Evolutionary conservation across 768 basidiomycete species (phyloP), one percentile per base, ranked within the genome.

Genomic region (Amanita molliuscula): DNA sequence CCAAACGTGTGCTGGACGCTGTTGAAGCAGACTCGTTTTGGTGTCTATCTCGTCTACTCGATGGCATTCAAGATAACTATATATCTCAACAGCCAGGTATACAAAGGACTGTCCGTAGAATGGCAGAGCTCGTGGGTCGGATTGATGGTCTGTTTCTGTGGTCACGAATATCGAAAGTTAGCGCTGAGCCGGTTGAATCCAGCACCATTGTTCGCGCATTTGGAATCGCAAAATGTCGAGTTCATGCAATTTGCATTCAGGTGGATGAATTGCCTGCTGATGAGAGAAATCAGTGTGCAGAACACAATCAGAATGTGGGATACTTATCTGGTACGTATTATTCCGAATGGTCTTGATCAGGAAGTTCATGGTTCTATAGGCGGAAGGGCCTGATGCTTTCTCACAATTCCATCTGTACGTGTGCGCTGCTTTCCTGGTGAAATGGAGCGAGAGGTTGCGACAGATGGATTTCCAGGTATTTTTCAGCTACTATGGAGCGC

Each of bases 221-320:
- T 99, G 46, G 84, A 85, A 54, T 69, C 82, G 9, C 86, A 99
- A 66, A 89, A 88, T 59, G 93, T 99, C 57, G 94, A 98, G 70
- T 99, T 96, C 62, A 96, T 99, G 84, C 96, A 99, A 63, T 99
- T 99, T 59, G 95, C 96, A 34, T 99, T 99, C 68, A 78, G 96
- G 46, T 99, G 96, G 96, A 97, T 99, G 93, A 98, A 99, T 61
- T 97, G 96, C 62, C 68, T 99, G 45, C 74, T 98, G 52, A 97
- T 99, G 95, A 78, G 96, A 51, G 96, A 98, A 70, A 88, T 99
- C 56, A 95, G 87, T 57, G 92, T 99, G 44, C 81, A 84, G 59
- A 95, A 97, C 64, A 98, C 95, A 15, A 89, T 97, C 44, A 78
- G 96, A 49, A 98, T 98, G 95, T 99, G 96, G 96, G 96, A 99